Percentiles rank a stretch among this genome's conserved stretches.
Evolutionary conservation across 2,329 filamentous ascomycete genomes (phyloP).

Genomic region (Diaporthe nobilis): DNA sequence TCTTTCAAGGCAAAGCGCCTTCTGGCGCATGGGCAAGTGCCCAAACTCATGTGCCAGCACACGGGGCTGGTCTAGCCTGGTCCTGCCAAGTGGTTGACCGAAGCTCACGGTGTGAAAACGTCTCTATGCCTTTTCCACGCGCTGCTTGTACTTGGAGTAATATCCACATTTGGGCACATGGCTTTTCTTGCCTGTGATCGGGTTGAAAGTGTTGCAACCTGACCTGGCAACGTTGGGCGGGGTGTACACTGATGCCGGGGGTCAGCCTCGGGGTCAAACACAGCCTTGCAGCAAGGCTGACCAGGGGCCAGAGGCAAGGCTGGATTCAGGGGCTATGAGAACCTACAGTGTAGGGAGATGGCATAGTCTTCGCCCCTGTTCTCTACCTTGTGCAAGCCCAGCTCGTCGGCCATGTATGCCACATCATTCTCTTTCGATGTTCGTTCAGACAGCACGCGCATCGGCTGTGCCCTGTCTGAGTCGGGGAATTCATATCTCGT

Average conservation of each 20-base stretch:
- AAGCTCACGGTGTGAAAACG: background rate
- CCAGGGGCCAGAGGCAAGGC: constrained; percentile 22
- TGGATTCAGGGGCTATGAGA: constrained; percentile 43
- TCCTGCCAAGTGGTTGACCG: constrained; percentile 33
- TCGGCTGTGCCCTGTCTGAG: constrained; percentile 63
- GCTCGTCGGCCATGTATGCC: constrained; percentile 91
- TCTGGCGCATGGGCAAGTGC: constrained; percentile 2
- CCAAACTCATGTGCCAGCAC: constrained; percentile 3
- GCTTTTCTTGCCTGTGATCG: constrained; percentile 79
- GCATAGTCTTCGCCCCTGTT: constrained; percentile 84
- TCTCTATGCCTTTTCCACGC: constrained; percentile 54
- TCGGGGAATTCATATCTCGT: constrained; percentile 83
- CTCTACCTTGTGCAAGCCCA: constrained; percentile 86
- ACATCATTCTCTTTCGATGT: constrained; percentile 80
- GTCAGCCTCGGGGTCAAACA: constrained; percentile 31
- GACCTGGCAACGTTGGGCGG: constrained; percentile 89
- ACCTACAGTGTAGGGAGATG: constrained; percentile 83
- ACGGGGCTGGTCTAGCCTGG: background rate
- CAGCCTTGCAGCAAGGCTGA: constrained; percentile 38
- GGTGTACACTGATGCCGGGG: constrained; percentile 74
- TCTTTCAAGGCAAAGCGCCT: background rate
- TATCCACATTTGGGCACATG: constrained; percentile 80
- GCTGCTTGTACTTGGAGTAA: constrained; percentile 74
- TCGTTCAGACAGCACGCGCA: constrained; percentile 76
- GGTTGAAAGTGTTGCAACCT: constrained; percentile 87